Percentiles rank a stretch among this genome's conserved stretches.
phyloP scores from a whole-genome alignment of 306 rosid species.

The Rosa chinensis region DNA sequence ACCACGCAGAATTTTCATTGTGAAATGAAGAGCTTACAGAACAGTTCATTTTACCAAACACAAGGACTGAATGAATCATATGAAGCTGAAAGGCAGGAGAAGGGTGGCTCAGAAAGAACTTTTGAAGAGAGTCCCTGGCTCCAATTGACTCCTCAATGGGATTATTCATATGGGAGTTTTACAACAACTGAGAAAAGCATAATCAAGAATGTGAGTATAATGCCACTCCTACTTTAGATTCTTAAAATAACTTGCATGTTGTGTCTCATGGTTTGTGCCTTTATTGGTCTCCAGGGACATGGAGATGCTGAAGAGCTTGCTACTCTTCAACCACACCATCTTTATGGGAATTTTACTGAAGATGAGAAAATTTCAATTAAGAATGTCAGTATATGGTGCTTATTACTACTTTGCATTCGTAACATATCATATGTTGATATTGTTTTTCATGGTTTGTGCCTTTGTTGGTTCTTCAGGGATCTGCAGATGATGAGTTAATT shows the following conservation, averaged over 20 bases:
- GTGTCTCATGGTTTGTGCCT: not conserved
- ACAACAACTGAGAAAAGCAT: not conserved
- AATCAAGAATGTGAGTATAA: not conserved
- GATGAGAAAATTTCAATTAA: not conserved
- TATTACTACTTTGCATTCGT: not conserved
- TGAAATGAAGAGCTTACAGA: not conserved
- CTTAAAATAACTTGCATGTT: not conserved
- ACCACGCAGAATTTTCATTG: not conserved
- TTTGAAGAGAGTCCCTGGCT: not conserved
- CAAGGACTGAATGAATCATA: slow-evolving; percentile 14
- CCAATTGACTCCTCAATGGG: not conserved
- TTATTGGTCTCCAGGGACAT: not conserved
- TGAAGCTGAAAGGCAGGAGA: slow-evolving; percentile 53
- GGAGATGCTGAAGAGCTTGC: not conserved
- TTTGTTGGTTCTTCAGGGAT: not conserved
- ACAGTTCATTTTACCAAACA: slow-evolving; percentile 21
- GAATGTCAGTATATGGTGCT: not conserved
- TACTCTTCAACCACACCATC: not conserved
- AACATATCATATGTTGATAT: too few species aligned
- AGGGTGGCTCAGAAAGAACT: slow-evolving; percentile 28
- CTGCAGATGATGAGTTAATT: not conserved
- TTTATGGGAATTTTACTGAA: not conserved
- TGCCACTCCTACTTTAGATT: not conserved
- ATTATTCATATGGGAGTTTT: not conserved
- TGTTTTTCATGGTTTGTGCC: not conserved